A percentile compares a stretch with the other conserved stretches of the same genome.
phyloP scores from a whole-genome alignment of 768 basidiomycete species.

The Boletellus ananas region DNA sequence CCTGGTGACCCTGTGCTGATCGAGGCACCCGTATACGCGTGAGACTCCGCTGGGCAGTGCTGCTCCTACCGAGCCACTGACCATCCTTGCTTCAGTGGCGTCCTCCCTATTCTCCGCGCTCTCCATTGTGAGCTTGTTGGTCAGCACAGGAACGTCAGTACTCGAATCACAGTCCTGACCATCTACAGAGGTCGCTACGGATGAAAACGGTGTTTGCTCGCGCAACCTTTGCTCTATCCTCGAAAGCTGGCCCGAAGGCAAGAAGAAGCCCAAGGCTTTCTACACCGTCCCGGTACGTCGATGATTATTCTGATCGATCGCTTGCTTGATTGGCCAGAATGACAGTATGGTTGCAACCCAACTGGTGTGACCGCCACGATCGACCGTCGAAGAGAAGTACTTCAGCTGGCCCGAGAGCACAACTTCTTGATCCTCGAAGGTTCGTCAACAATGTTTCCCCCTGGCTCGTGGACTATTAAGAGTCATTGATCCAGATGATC shows the following conservation, averaged over 20 bases:
- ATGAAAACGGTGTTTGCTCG: slow-evolving; percentile 65
- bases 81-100: slow-evolving; percentile 43
- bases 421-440: slow-evolving; percentile 86
- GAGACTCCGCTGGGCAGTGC: slow-evolving; percentile 23
- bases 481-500: slow-evolving; percentile 54
- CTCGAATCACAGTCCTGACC: slow-evolving; percentile 1
- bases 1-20: slow-evolving; percentile 78
- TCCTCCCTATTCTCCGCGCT: slow-evolving; percentile 59
- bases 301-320: slow-evolving; percentile 7
- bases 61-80: slow-evolving; percentile 11
- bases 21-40: slow-evolving; percentile 81
- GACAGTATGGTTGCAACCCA: slow-evolving; percentile 81
- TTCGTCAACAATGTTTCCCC: slow-evolving; percentile 18
- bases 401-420: slow-evolving; percentile 67
- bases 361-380: slow-evolving; percentile 74
- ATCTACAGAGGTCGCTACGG: slow-evolving; percentile 70
- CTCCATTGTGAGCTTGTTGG: slow-evolving; percentile 59
- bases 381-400: slow-evolving; percentile 66
- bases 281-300: slow-evolving; percentile 72
- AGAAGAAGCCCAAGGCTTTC: slow-evolving; percentile 70
- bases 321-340: not conserved
- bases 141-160: slow-evolving; percentile 22
- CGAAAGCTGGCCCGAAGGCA: slow-evolving; percentile 68
- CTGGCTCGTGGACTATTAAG: not conserved
- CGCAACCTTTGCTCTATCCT: slow-evolving; percentile 58